Percentiles rank a stretch among this genome's conserved stretches.
Evolutionary conservation across 495 filamentous ascomycete genomes (phyloP).

Genomic region (Elasticomyces elasticus): DNA sequence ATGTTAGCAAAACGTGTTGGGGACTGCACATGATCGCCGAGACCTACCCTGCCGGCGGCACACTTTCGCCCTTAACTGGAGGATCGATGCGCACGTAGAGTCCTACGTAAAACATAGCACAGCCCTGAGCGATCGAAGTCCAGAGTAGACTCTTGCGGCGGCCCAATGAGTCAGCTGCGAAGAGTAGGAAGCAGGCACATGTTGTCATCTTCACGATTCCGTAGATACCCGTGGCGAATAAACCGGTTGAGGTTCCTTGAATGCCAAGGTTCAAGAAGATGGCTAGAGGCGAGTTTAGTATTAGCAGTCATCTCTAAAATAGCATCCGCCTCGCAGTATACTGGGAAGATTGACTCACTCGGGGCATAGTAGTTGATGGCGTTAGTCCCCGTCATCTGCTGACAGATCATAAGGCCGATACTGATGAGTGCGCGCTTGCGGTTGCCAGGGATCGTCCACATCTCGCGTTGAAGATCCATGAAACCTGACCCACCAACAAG

Average conservation of each 20-base stretch:
- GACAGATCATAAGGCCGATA: constrained; percentile 30
- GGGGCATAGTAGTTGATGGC: constrained; percentile 16
- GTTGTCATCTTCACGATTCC: constrained; percentile 51
- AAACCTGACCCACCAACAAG: not conserved
- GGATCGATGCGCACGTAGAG: constrained; percentile 66
- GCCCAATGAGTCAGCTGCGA: constrained; percentile 63
- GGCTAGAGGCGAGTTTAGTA: constrained; percentile 48
- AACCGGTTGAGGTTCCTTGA: constrained; percentile 37
- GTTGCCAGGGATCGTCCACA: constrained; percentile 14
- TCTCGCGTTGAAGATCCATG: not conserved
- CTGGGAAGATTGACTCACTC: too few species aligned
- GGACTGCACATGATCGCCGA: not conserved
- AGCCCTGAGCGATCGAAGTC: constrained; percentile 59
- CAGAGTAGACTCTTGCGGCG: constrained; percentile 61
- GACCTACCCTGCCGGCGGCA: constrained; percentile 25
- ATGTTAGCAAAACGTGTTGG: too few species aligned
- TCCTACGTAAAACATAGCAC: constrained; percentile 66
- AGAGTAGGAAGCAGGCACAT: constrained; percentile 53
- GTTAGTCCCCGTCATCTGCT: constrained; percentile 30
- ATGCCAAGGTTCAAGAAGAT: constrained; percentile 53
- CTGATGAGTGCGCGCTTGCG: constrained; percentile 20
- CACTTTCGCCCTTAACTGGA: constrained; percentile 37
- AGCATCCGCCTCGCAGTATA: not conserved
- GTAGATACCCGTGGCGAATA: constrained; percentile 57
- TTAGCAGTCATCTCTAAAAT: constrained; percentile 34